Conservation (phyloP, 2,329 filamentous ascomycete species). For the Dothideomycetes sp. region DNA sequence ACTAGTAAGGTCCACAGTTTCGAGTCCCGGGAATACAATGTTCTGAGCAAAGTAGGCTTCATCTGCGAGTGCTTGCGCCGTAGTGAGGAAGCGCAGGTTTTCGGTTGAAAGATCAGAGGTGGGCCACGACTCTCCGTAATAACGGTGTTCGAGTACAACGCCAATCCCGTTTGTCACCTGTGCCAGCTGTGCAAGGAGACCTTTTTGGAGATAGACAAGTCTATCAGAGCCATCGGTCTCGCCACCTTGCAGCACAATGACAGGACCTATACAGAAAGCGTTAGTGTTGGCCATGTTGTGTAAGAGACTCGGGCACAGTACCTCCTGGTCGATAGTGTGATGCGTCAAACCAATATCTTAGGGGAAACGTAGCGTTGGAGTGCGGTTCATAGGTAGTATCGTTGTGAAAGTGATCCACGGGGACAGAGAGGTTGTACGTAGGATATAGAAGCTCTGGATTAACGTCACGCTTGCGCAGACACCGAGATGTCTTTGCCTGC, state of each 20-base stretch:
- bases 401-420: constrained; percentile 76
- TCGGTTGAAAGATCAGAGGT: constrained; percentile 53
- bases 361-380: constrained; percentile 51
- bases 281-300: neutral
- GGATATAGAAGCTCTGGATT: constrained; percentile 32
- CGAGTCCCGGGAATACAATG: constrained; percentile 58
- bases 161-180: constrained; percentile 63
- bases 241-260: constrained; percentile 65
- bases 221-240: constrained; percentile 55
- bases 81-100: constrained; percentile 70
- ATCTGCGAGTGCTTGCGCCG: constrained; percentile 73
- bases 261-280: constrained; percentile 33
- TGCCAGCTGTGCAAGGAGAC: constrained; percentile 60
- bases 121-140: constrained; percentile 71
- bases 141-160: constrained; percentile 76
- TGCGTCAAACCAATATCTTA: constrained; percentile 78
- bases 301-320: neutral
- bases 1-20: constrained; percentile 55
- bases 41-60: constrained; percentile 70
- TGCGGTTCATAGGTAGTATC: constrained; percentile 69
- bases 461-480: constrained; percentile 12
- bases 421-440: constrained; percentile 42
- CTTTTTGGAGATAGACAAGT: constrained; percentile 63
- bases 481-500: too few relatives aligned
- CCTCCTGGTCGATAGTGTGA: constrained; percentile 65